Evolutionary conservation across 83 land plant genomes (phyloP).

Genomic region (Thuja plicata): DNA sequence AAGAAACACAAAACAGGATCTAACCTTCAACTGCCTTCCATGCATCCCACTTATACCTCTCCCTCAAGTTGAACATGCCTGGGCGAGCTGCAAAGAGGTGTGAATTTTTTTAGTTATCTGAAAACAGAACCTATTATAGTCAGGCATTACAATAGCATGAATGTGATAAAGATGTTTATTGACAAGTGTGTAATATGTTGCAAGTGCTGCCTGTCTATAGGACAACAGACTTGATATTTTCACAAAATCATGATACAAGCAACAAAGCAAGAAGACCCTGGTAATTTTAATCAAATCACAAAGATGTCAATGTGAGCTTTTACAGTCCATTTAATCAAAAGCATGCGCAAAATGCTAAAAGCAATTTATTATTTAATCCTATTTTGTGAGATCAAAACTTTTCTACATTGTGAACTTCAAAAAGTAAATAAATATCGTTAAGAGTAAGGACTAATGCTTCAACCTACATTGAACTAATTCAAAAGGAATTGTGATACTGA

Average conservation of each 20-base stretch:
- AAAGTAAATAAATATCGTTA: too few relatives aligned
- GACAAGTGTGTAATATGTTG: background rate
- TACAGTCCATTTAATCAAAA: background rate
- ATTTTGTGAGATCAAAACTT: too few relatives aligned
- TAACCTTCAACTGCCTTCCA: slow-evolving; percentile 93
- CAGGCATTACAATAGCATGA: background rate
- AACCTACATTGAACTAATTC: too few relatives aligned
- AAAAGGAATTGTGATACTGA: too few relatives aligned
- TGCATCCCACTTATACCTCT: slow-evolving; percentile 96
- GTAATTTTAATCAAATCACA: background rate
- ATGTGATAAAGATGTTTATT: background rate
- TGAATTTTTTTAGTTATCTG: background rate
- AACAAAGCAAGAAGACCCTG: background rate
- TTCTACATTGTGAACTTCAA: too few relatives aligned
- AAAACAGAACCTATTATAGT: background rate
- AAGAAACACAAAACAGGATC: background rate
- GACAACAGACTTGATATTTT: background rate
- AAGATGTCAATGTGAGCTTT: background rate
- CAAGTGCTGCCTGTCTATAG: background rate
- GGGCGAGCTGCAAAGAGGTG: slow-evolving; percentile 57
- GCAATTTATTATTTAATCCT: background rate
- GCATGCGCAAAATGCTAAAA: background rate
- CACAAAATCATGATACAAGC: background rate
- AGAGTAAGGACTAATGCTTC: too few relatives aligned
- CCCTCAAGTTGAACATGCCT: slow-evolving; percentile 72